Base-by-base conservation (phyloP, 73 alveolate species). In the Durusdinium trenchii region DNA sequence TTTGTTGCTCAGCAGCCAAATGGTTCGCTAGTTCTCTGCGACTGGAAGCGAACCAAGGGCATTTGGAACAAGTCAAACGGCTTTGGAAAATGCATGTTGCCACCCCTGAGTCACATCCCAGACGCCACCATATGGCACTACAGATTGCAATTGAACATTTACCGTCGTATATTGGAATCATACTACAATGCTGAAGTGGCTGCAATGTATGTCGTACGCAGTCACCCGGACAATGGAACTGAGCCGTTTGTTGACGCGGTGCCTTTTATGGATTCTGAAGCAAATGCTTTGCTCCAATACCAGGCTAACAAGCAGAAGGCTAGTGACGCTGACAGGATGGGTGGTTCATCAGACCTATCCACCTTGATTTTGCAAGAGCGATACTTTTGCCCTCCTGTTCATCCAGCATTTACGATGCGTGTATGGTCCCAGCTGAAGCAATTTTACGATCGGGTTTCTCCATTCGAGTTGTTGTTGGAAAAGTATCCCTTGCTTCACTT, bases 101-200 rank as follows among this genome's bases (percentile, higher is more conserved):
- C 23, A 18, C 76, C 86, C 40, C 35, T 89, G 86, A 38, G n/a
- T 3, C 52, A 62, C 30, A 3, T 89, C 73, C 86, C 54, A 0
- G 96, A 89, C 47, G 32, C 71, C 3, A 45, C 96, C 9, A n/a
- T 69, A 46, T 38, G 40, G 52, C 85, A 64, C 12, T 89, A 89
- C 96, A 20, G 96, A 52, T 40, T 89, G 64, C 96, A 89, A 51
- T 86, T 89, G 42, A 89, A 89, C 57, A 32, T 47, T 30, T 89
- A 89, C 78, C 78, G 86, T 42, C 64, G 32, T 71, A 89, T 89
- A 35, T 4, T 89, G 67, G 96, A 89, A 40, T 47, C 18, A 3
- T 89, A 89, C 36, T 89, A 89, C 35, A 69, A 47, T 28, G 2
- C 28, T 28, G 10, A 20, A 14, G 61, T 43, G 9, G 32, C 96